A percentile compares a stretch with the other conserved stretches of the same genome.
These are phyloP conservation scores for Pseudonectria buxi DNA, from an alignment of 2,329 filamentous ascomycete species.

Conservation along the genomic window DNA sequence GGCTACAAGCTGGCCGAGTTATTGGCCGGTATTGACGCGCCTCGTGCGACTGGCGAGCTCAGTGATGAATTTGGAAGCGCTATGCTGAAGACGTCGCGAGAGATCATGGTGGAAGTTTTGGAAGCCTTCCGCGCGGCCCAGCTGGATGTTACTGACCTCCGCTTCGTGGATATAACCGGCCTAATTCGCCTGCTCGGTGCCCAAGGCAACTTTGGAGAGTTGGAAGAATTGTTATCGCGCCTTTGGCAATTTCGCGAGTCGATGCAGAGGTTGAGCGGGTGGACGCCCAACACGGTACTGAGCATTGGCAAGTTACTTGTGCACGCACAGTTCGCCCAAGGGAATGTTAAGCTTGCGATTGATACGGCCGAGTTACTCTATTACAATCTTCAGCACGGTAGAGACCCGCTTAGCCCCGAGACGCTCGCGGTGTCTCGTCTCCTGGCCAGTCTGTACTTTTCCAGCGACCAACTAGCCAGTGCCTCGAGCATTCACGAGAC, in stretches of 20 bases:
- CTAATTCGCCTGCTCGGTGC: conserved; percentile 40
- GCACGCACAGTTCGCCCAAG: conserved; percentile 12
- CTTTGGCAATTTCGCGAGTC: conserved; percentile 18
- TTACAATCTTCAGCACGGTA: conserved; percentile 21
- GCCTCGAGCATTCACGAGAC: conserved; percentile 18
- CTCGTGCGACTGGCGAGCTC: conserved; percentile 26
- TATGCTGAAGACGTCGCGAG: conserved; percentile 16
- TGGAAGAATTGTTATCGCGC: conserved; percentile 27
- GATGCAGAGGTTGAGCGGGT: conserved; percentile 13
- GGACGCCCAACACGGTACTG: conserved; percentile 16
- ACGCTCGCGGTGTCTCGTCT: conserved; percentile 19
- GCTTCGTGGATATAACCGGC: conserved; percentile 37
- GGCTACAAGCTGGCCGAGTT: conserved; percentile 40
- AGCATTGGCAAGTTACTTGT: conserved; percentile 19
- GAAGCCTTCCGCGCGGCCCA: conserved; percentile 33
- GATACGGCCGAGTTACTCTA: conserved; percentile 18
- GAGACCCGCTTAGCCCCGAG: conserved; percentile 18
- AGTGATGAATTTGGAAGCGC: conserved; percentile 8
- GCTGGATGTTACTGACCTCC: conserved; percentile 37
- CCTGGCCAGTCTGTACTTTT: conserved; percentile 16
- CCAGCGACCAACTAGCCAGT: conserved; percentile 3
- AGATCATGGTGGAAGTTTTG: conserved; percentile 29
- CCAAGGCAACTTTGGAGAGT: conserved; percentile 38
- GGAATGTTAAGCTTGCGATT: conserved; percentile 11
- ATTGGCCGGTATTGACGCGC: conserved; percentile 34